Base-by-base conservation (phyloP, 768 basidiomycete genomes). In the Collybiopsis confluens region DNA sequence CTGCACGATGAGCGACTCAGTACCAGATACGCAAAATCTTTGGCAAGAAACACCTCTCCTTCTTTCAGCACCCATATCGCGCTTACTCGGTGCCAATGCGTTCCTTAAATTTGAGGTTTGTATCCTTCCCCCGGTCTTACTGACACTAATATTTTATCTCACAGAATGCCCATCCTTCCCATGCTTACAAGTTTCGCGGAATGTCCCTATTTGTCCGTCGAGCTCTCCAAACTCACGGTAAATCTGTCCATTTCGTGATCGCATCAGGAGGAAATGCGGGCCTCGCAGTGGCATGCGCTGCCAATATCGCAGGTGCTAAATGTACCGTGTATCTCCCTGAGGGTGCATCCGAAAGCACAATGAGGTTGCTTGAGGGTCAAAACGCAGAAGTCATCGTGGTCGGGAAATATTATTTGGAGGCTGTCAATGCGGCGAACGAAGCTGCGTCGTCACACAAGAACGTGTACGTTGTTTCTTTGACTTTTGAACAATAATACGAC, bases 251-350 rank as follows among this genome's bases (percentile, higher is more conserved):
- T 64, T 70, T 84, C 40, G 70, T 90, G 40, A 80, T 84, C 47
- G 87, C 89, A 0, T 91, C 89, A 0, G 79, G 85, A 4, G 89
- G 89, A n/a, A 90, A 91, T 62, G 90, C 86, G n/a, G 88, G 83
- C 1, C 70, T 89, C 13, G 89, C 87, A 11, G 78, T 80, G 0
- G 88, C 88, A 15, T 77, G 79, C 56, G 83, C 82, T 20, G 80
- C 88, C 8, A 70, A 76, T 26, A 68, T 62, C 18, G 72, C 89
- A 21, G 68, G 69, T 5, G 69, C 88, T 40, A 71, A 64, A 61
- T 90, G 88, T 64, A 86, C 81, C 5, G 82, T 90, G 2, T 90
- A 75, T 63, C 71, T 92, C 21, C 87, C 89, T 0, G 65, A 73
- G 30, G 78, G 77, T 4, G 82, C 76, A 11, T 60, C 75, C 30